phyloP scores from a whole-genome alignment of 1,139 yeast species.

The Eremothecium coryli region DNA sequence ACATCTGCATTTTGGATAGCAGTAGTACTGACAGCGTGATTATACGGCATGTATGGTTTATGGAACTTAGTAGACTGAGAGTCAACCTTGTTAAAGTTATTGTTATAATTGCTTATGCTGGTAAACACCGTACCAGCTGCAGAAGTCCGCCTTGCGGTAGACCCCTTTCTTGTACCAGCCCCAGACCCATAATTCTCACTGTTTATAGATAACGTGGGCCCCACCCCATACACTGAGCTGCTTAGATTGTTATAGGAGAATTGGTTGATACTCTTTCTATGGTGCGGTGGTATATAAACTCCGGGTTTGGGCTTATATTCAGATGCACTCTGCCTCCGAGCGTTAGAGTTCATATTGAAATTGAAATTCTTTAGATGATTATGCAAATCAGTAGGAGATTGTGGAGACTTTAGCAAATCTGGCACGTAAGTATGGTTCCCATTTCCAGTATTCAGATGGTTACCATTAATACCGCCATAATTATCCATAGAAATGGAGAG shows the following conservation, averaged over 20 bases:
- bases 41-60: slow-evolving; percentile 12
- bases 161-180: slow-evolving; percentile 4
- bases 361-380: slow-evolving; percentile 20
- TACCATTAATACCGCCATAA: slow-evolving; percentile 16
- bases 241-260: slow-evolving; percentile 1
- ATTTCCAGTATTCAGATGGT: slow-evolving; percentile 6
- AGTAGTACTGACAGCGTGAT: slow-evolving; percentile 23
- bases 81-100: slow-evolving; percentile 5
- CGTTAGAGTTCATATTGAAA: slow-evolving; percentile 8
- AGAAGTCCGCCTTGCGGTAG: neutral
- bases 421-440: slow-evolving; percentile 17
- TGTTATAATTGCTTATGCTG: slow-evolving; percentile 1
- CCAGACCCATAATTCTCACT: slow-evolving; percentile 13
- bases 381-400: slow-evolving; percentile 18
- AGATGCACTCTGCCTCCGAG: slow-evolving; percentile 8
- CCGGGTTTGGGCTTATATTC: slow-evolving; percentile 28
- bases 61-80: slow-evolving; percentile 1
- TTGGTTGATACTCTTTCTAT: slow-evolving; percentile 30
- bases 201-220: slow-evolving; percentile 10
- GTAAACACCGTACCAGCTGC: too few relatives aligned
- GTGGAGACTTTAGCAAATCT: slow-evolving; percentile 28
- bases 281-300: slow-evolving; percentile 42
- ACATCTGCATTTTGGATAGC: slow-evolving; percentile 25
- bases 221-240: slow-evolving; percentile 4
- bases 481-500: slow-evolving; percentile 5